These are phyloP conservation scores for Phytopythium kandeliae DNA, from an alignment of 352 stramenopile species.

Conservation along the genomic window DNA sequence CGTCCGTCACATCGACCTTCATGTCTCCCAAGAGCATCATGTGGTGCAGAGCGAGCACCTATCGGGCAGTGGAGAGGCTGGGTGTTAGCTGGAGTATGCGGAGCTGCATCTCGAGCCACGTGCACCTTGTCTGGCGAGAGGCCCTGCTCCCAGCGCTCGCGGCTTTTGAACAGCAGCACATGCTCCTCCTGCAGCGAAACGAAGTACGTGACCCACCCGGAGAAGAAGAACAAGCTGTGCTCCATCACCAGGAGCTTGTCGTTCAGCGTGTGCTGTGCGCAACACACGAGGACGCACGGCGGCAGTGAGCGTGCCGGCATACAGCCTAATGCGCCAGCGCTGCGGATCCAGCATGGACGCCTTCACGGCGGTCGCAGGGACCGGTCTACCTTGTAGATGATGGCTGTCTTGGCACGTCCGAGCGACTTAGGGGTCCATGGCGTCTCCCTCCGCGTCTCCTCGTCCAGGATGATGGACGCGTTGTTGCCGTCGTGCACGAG, in stretches of 20 bases:
- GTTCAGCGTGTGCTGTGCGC: constrained; percentile 77
- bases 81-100: background rate
- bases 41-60: constrained; percentile 72
- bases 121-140: constrained; percentile 71
- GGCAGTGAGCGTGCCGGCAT: too few relatives aligned
- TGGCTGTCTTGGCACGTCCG: constrained; percentile 76
- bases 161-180: constrained; percentile 70
- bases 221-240: constrained; percentile 84
- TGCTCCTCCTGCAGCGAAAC: constrained; percentile 79
- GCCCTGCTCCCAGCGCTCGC: constrained; percentile 81
- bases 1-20: constrained; percentile 65
- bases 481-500: constrained; percentile 77
- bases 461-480: constrained; percentile 65
- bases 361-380: too few relatives aligned
- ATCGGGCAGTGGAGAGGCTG: background rate
- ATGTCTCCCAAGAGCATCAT: constrained; percentile 79
- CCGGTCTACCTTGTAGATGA: constrained; percentile 73
- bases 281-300: background rate
- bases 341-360: too few relatives aligned
- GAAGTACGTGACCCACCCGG: constrained; percentile 75
- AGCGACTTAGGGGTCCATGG: constrained; percentile 83
- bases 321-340: too few relatives aligned
- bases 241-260: constrained; percentile 75
- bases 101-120: background rate
- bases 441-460: constrained; percentile 35